These are phyloP conservation scores for Coniochaeta ligniaria DNA, from an alignment of 2,329 filamentous ascomycete species.

Conservation along the genomic window DNA sequence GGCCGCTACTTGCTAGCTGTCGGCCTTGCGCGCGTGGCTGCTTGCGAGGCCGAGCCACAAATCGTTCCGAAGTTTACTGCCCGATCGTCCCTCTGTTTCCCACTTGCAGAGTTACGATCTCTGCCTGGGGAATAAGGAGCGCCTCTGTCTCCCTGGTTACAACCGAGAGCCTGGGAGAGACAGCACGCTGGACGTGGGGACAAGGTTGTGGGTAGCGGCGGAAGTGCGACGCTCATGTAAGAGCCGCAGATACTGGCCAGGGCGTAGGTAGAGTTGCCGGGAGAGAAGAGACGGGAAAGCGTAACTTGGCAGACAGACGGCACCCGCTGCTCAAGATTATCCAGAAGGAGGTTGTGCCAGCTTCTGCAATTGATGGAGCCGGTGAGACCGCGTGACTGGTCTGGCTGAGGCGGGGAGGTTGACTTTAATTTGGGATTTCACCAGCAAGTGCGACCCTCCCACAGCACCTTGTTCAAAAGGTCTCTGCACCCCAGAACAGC, in stretches of 20 bases:
- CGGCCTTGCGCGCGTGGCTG: not conserved
- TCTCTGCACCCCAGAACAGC: not conserved
- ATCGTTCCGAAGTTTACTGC: not conserved
- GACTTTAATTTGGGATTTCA: conserved; percentile 1
- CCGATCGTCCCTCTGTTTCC: not conserved
- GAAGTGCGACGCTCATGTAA: not conserved
- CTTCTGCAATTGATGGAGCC: not conserved
- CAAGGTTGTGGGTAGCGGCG: not conserved
- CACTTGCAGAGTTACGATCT: not conserved
- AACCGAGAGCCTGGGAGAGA: not conserved
- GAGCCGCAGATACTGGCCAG: not conserved
- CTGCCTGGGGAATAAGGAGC: not conserved
- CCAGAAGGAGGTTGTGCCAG: not conserved
- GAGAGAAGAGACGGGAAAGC: not conserved
- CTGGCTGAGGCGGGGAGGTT: not conserved
- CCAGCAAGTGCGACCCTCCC: not conserved
- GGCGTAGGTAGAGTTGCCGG: not conserved
- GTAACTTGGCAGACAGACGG: not conserved
- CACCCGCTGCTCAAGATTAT: not conserved
- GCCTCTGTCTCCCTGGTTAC: not conserved
- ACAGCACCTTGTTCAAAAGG: not conserved
- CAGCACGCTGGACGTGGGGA: not conserved
- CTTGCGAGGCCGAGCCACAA: not conserved
- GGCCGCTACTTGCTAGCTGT: not conserved
- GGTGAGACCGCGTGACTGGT: not conserved